Evolutionary conservation across 129 eudicot genomes (phyloP), one percentile per base, ranked within the genome.

Genomic region (Flaveria robusta): DNA sequence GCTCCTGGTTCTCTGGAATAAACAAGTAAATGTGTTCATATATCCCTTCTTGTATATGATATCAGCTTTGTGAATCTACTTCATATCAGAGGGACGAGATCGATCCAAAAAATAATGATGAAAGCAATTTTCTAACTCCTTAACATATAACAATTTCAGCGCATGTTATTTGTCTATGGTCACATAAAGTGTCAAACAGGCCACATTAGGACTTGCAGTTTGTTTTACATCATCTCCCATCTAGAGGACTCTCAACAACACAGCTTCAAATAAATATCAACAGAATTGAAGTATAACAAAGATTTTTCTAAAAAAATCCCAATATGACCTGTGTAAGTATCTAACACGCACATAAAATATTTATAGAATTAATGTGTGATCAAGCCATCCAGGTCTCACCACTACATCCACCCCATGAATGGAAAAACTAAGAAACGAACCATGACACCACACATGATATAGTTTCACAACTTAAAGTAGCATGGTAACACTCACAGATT

Each of bases 1-100:
- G 99, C 97, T 64, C 94, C 92, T 72, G 96, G 90, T 71, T 85
- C 96, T 85, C 99, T 95, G 87, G 78, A 81, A 78, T 27, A 56
- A 66, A 22, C 64, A 65, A 60, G 22, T 65, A 66, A 10, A 69
- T 10, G 58, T 81, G 70, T 71, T 68, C 46, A 85, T 18, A 22
- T 51, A 9, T 19, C 62, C 27, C 62, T 19, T 55, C 27, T 20
- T 18, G 27, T 51, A 51, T n/a, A 51, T 16, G 1, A 51, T 16
- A 51, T 51, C 59, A n/a, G 22, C 23, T 51, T 51, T 51, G 59
- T 18, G 1, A n/a, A 10, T 51, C 10, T 51, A 20, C 62, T 55
- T 51, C 26, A 55, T 20, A 24, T 19, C 22, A 55, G 26, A 55
- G 26, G 27, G 14, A 18, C 19, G 13, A 55, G 12, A 55, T 55